phyloP scores from a whole-genome alignment of 257 asterid genomes.

The Lycium ferocissimum region DNA sequence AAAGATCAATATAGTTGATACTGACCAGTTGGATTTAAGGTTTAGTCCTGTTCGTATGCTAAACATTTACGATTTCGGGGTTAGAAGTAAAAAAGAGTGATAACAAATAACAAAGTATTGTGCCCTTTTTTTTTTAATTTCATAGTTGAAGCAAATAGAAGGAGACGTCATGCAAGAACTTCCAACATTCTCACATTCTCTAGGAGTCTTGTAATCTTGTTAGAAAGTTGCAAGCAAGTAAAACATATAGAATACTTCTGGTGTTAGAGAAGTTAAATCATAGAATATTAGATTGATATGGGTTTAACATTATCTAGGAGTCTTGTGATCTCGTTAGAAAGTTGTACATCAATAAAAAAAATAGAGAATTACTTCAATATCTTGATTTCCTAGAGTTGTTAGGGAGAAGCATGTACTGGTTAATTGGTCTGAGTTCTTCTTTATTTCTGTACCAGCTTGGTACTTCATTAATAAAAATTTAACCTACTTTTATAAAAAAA shows the following conservation, averaged over 20 bases:
- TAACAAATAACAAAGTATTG: background rate
- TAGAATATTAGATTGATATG: too few species aligned
- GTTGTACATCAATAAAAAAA: too few species aligned
- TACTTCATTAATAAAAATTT: too few species aligned
- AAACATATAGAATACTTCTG: background rate
- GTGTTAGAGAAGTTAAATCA: background rate
- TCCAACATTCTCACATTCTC: background rate
- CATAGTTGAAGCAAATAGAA: background rate
- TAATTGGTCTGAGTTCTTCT: too few species aligned
- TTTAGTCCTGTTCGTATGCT: background rate
- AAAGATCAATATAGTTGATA: background rate
- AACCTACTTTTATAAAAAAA: too few species aligned
- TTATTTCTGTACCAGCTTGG: too few species aligned
- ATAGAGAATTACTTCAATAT: too few species aligned
- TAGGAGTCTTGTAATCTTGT: background rate
- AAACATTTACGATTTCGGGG: background rate
- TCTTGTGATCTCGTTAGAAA: too few species aligned
- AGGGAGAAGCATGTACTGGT: too few species aligned
- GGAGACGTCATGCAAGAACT: background rate
- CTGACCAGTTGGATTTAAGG: background rate
- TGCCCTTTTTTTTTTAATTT: background rate
- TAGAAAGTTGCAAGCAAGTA: background rate
- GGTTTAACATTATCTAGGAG: too few species aligned
- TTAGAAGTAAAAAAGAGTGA: background rate
- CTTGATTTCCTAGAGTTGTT: too few species aligned